phyloP scores from a whole-genome alignment of 176 grass and related monocot genomes.

The Oryza australiensis region DNA sequence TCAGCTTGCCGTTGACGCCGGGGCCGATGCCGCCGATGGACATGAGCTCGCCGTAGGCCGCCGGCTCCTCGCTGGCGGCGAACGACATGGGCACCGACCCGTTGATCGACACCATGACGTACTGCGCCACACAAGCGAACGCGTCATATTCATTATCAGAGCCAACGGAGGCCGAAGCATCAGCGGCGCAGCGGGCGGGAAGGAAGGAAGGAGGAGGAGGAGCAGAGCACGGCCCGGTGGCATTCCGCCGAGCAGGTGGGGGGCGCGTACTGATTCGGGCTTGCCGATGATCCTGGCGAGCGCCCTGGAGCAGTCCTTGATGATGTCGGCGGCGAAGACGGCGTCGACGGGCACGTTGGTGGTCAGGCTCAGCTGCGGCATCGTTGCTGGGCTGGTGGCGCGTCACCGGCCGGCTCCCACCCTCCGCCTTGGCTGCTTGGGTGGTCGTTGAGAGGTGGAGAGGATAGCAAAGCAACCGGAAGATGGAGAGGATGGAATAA shows the following conservation, averaged over 20 bases:
- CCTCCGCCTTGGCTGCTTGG: neutral
- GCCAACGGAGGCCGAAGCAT: neutral
- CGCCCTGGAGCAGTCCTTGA: conserved; percentile 72
- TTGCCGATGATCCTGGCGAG: conserved; percentile 92
- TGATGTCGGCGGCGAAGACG: conserved; percentile 81
- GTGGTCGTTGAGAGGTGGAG: neutral
- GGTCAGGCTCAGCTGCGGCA: conserved; percentile 88
- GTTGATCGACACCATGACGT: conserved; percentile 82
- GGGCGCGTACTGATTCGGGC: conserved; percentile 74
- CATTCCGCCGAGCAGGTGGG: conserved; percentile 39
- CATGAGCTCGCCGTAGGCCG: conserved; percentile 85
- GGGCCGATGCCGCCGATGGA: conserved; percentile 86
- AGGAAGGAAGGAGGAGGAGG: too few relatives aligned
- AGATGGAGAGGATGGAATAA: neutral
- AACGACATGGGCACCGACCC: conserved; percentile 82
- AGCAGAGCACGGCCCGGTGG: neutral
- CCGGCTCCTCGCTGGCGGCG: conserved; percentile 68
- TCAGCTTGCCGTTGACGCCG: conserved; percentile 79
- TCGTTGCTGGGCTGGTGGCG: neutral
- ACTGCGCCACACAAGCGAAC: conserved; percentile 37
- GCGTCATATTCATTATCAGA: neutral
- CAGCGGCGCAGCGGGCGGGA: neutral
- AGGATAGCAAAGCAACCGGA: neutral
- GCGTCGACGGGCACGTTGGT: conserved; percentile 94
- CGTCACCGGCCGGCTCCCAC: neutral